Percentiles rank a stretch among this genome's conserved stretches.
These are phyloP conservation scores for Psilocybe mexicana DNA, from an alignment of 1,284 basidiomycete species.

Conservation along the genomic window DNA sequence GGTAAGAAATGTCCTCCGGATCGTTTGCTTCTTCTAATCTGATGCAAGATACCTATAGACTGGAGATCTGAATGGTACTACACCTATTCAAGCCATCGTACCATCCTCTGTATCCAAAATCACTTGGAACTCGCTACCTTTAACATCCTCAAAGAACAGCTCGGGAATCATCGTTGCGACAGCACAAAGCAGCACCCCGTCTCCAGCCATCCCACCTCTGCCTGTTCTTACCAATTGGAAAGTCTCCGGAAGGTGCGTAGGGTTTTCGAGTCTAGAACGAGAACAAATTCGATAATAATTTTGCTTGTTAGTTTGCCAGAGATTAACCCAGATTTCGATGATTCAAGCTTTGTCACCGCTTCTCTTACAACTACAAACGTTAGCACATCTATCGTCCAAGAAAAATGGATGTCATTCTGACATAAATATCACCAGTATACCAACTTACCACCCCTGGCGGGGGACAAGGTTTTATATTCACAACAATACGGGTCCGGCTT, in stretches of 20 bases:
- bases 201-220: constrained; percentile 21
- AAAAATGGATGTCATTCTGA: background rate
- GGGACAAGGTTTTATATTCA: constrained; percentile 45
- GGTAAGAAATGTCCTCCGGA: constrained; percentile 23
- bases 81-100: constrained; percentile 44
- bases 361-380: constrained; percentile 46
- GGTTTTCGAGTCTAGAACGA: background rate
- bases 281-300: background rate
- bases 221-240: constrained; percentile 46
- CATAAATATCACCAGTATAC: constrained; percentile 37
- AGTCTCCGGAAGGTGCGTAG: constrained; percentile 41
- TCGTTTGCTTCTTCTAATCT: background rate
- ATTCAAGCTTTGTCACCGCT: constrained; percentile 44
- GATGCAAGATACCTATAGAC: constrained; percentile 26
- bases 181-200: constrained; percentile 3
- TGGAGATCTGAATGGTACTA: constrained; percentile 51
- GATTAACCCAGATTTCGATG: constrained; percentile 44
- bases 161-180: constrained; percentile 7
- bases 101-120: constrained; percentile 37
- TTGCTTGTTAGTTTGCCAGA: constrained; percentile 43
- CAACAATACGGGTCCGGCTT: constrained; percentile 48
- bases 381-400: background rate
- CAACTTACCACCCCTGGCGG: constrained; percentile 44
- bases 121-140: constrained; percentile 41
- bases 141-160: constrained; percentile 7